These are phyloP conservation scores for Aspergillus bridgeri DNA, from an alignment of 495 filamentous ascomycete genomes.

Conservation along the genomic window DNA sequence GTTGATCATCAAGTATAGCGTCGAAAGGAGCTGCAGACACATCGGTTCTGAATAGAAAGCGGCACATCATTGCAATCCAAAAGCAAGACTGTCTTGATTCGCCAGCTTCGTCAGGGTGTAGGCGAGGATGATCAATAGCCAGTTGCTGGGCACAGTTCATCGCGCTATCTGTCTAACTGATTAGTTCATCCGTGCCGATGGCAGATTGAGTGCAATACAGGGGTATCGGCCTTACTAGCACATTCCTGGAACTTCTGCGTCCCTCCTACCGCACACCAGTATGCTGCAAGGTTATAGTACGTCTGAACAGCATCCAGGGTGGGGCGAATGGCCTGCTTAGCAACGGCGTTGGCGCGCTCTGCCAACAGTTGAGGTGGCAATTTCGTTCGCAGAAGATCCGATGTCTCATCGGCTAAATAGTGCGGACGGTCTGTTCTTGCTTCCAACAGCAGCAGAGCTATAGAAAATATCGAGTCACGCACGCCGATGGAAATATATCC, in stretches of 20 bases:
- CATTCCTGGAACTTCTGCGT: background rate
- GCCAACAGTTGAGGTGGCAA: background rate
- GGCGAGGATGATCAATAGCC: no score
- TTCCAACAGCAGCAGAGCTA: background rate
- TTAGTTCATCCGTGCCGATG: background rate
- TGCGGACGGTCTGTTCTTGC: no score
- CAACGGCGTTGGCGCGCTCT: background rate
- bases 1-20: background rate
- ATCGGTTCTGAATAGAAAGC: background rate
- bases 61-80: background rate
- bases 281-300: background rate
- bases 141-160: background rate
- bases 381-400: background rate
- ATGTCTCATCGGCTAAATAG: background rate
- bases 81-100: background rate
- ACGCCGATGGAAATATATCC: background rate
- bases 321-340: background rate
- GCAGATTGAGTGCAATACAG: background rate
- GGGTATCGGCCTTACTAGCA: conserved; percentile 3
- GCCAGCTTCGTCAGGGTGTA: background rate
- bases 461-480: conserved; percentile 2
- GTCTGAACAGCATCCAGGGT: background rate
- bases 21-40: background rate
- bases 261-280: conserved; percentile 1
- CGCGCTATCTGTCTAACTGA: background rate